Percentiles rank a stretch among this genome's conserved stretches.
These are phyloP conservation scores for Phytophthora pinifolia DNA, from an alignment of 352 stramenopile genomes.

Conservation along the genomic window DNA sequence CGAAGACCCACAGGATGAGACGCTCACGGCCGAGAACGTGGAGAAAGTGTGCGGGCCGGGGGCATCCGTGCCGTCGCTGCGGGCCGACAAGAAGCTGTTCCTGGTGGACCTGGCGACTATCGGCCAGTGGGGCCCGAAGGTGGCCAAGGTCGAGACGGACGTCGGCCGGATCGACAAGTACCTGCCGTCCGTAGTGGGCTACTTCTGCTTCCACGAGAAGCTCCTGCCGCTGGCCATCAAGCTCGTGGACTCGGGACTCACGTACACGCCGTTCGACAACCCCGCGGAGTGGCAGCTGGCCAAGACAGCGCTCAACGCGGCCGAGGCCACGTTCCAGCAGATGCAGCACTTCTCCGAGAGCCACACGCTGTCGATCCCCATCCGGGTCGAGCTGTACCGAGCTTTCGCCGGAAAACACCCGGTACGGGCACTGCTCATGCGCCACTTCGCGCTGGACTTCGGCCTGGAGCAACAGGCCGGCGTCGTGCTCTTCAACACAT, in stretches of 20 bases:
- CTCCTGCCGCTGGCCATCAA: slow-evolving; percentile 48
- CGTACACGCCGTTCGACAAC: slow-evolving; percentile 48
- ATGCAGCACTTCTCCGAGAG: slow-evolving; percentile 56
- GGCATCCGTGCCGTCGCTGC: slow-evolving; percentile 19
- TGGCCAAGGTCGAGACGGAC: slow-evolving; percentile 22
- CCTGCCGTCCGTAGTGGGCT: slow-evolving; percentile 37
- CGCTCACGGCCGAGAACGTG: slow-evolving; percentile 33
- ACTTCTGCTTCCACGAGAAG: slow-evolving; percentile 43
- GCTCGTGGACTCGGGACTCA: slow-evolving; percentile 39
- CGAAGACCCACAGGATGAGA: slow-evolving; percentile 20
- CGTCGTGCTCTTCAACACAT: slow-evolving; percentile 42
- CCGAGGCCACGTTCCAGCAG: slow-evolving; percentile 48
- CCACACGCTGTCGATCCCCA: slow-evolving; percentile 46
- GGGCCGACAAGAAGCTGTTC: slow-evolving; percentile 31
- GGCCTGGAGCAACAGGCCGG: slow-evolving; percentile 39
- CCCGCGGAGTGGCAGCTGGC: slow-evolving; percentile 47
- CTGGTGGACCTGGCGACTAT: slow-evolving; percentile 39
- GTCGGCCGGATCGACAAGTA: slow-evolving; percentile 31
- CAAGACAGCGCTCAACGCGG: slow-evolving; percentile 49
- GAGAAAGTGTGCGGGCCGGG: slow-evolving; percentile 28
- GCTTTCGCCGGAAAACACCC: slow-evolving; percentile 35
- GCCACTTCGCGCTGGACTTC: slow-evolving; percentile 40
- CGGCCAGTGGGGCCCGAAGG: slow-evolving; percentile 24
- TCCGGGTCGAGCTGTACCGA: slow-evolving; percentile 46
- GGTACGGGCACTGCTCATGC: slow-evolving; percentile 36